Percentiles rank a stretch among this genome's conserved stretches.
phyloP scores from a whole-genome alignment of 1,139 yeast species.

The Neolecta irregularis region DNA sequence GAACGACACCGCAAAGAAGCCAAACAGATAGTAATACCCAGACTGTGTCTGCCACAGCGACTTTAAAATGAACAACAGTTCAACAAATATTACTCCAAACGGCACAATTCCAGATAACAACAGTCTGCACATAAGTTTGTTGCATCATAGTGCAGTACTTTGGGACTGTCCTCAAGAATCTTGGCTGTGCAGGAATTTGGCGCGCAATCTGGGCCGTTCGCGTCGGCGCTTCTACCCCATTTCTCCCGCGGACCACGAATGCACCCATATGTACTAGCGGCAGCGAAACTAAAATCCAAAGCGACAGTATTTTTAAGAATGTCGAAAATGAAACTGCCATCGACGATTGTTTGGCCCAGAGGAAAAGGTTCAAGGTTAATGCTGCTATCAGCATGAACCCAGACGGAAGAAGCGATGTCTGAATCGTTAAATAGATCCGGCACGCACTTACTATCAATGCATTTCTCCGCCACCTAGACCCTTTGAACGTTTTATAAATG shows the following conservation, averaged over 20 bases:
- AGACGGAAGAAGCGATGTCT: conserved; percentile 38
- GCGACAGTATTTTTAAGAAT: conserved; percentile 38
- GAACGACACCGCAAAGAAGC: conserved; percentile 53
- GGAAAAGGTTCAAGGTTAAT: conserved; percentile 45
- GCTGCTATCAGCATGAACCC: conserved; percentile 35
- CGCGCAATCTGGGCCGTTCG: conserved; percentile 24
- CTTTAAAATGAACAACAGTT: conserved; percentile 55
- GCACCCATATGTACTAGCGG: conserved; percentile 71
- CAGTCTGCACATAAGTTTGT: conserved; percentile 20
- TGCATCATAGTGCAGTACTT: too few species aligned
- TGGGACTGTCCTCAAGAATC: too few species aligned
- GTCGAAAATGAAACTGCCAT: conserved; percentile 67
- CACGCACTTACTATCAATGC: too few species aligned
- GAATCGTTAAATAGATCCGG: too few species aligned
- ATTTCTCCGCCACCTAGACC: conserved; percentile 22
- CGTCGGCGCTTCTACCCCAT: conserved; percentile 23
- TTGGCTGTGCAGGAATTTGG: conserved; percentile 30
- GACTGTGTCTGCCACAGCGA: conserved; percentile 71
- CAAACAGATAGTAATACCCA: conserved; percentile 65
- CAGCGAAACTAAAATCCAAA: conserved; percentile 49
- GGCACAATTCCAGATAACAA: conserved; percentile 53
- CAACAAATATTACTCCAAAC: conserved; percentile 67
- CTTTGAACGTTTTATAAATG: conserved; percentile 39
- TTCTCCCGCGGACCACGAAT: too few species aligned
- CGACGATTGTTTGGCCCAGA: conserved; percentile 66